Conservation (phyloP, 495 filamentous ascomycete species). For the Talaromyces adpressus region DNA sequence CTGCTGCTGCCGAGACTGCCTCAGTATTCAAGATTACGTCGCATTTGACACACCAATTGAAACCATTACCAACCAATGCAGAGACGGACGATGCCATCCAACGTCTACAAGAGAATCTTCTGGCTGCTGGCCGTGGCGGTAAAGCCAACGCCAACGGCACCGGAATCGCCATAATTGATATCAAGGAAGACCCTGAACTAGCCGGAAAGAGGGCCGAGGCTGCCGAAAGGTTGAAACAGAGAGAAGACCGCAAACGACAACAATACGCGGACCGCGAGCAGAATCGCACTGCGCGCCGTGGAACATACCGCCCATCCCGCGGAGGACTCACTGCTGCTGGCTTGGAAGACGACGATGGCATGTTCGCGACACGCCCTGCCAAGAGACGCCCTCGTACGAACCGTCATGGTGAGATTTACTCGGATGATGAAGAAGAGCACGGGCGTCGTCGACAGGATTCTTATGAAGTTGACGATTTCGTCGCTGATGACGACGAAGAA, state of each 20-base stretch:
- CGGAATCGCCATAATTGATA: conserved; percentile 47
- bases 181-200: conserved; percentile 73
- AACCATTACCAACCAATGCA: conserved; percentile 59
- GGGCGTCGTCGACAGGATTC: conserved; percentile 65
- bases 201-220: conserved; percentile 68
- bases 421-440: conserved; percentile 56
- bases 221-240: conserved; percentile 63
- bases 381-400: conserved; percentile 38
- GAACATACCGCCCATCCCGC: conserved; percentile 34
- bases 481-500: conserved; percentile 70
- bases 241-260: conserved; percentile 61
- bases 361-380: conserved; percentile 35
- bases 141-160: conserved; percentile 54
- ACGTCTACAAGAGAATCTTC: conserved; percentile 62
- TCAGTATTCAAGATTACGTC: conserved; percentile 67
- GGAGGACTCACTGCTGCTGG: conserved; percentile 65
- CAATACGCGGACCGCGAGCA: conserved; percentile 58
- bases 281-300: conserved; percentile 47
- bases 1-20: conserved; percentile 61
- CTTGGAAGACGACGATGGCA: conserved; percentile 60
- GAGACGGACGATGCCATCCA: conserved; percentile 73
- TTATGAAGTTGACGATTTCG: conserved; percentile 74
- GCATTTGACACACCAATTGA: conserved; percentile 72
- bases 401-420: conserved; percentile 46
- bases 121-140: conserved; percentile 47